Evolutionary conservation across 371 early-diverging fungal genomes (phyloP).

Genomic region (Mucor piriformis): DNA sequence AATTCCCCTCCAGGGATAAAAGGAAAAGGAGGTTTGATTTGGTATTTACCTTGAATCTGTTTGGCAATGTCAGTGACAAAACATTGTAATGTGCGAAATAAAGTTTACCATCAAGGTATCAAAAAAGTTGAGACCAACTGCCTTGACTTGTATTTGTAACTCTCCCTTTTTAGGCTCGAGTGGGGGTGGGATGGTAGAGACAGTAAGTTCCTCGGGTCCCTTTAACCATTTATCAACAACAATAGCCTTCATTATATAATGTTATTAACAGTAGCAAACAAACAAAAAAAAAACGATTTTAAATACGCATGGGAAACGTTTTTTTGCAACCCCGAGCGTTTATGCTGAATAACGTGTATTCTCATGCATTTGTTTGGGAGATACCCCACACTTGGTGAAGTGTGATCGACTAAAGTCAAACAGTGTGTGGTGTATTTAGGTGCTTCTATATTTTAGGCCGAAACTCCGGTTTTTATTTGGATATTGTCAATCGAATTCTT

Average conservation of each 20-base stretch:
- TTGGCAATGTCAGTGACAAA: too few species aligned
- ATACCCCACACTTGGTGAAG: too few species aligned
- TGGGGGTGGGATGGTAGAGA: constrained; percentile 59
- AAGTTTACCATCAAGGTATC: constrained; percentile 78
- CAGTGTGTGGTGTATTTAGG: too few species aligned
- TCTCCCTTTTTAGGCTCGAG: constrained; percentile 62
- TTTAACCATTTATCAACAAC: constrained; percentile 76
- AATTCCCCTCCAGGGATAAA: constrained; percentile 84
- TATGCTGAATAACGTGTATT: constrained; percentile 6
- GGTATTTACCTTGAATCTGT: constrained; percentile 85
- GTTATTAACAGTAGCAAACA: not conserved
- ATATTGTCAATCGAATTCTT: too few species aligned
- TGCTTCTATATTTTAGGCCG: too few species aligned
- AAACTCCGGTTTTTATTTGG: too few species aligned
- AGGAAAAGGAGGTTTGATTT: constrained; percentile 80
- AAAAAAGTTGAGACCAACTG: constrained; percentile 81
- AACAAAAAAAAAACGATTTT: constrained; percentile 1
- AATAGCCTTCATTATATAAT: constrained; percentile 68
- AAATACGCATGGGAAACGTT: not conserved
- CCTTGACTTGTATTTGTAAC: constrained; percentile 72
- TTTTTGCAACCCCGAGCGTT: constrained; percentile 10
- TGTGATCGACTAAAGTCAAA: too few species aligned
- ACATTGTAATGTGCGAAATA: too few species aligned
- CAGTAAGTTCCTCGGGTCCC: constrained; percentile 68
- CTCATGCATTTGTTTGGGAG: too few species aligned